Base-by-base conservation (phyloP, 441 rosid genomes). In the Adansonia rubrostipa region DNA sequence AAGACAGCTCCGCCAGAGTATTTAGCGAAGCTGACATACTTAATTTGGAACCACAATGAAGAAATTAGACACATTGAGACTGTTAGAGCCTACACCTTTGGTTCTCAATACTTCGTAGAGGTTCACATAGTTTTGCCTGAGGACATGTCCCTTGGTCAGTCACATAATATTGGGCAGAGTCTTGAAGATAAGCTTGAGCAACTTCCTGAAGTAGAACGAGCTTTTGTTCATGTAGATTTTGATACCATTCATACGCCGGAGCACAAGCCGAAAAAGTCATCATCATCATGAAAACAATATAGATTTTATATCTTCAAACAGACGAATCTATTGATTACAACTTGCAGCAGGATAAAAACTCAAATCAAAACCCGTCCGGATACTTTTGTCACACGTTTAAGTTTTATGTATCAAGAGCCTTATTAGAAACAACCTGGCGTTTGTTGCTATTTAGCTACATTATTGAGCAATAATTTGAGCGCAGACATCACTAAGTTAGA, bases 151-250 rank as follows among this genome's bases (percentile, higher is more conserved):
- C 80, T 89, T 28, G 71, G 50, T 5, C 57, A 22, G 47, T 89
- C 92, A 3, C 92, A 89, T 73, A 76, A 88, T 40, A 84, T 89
- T 42, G 92, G 91, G 0, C 89, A 88, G 74, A 50, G 85, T 14
- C 84, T 89, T 10, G 87, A 89, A 45, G 88, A 84, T 71, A 88
- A 88, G 81, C 88, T 89, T 7, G 90, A 89, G 65, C 80, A 80
- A 63, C 79, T 86, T 50, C 88, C 90, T 36, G 82, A 88, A 63
- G 85, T 89, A 4, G 92, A 88, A 73, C 81, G 92, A 75, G 91
- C 92, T 33, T 89, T 89, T 24, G 90, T 89, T 47, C 92, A 89
- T 74, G 80, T 86, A 1, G 92, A 88, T 80, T 84, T 85, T 68
- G 88, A 88, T 78, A 77, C 61, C 40, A 60, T 83, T 50, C 89